These are phyloP conservation scores for Exophiala spinifera DNA, from an alignment of 2,329 filamentous ascomycete genomes.

Conservation along the genomic window DNA sequence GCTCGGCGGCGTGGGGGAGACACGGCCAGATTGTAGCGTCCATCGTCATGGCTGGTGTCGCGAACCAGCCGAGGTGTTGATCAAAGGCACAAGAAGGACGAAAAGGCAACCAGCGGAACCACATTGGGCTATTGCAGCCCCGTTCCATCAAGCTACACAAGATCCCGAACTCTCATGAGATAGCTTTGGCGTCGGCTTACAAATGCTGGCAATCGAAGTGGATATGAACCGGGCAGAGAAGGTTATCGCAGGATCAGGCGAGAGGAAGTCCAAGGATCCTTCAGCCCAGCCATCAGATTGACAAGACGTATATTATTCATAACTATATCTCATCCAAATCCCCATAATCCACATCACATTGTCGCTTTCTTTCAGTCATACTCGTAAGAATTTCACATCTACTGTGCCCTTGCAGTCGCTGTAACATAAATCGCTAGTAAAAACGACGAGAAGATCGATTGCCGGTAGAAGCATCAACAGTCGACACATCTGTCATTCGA, in stretches of 20 bases:
- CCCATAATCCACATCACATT: too few relatives aligned
- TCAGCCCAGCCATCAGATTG: too few relatives aligned
- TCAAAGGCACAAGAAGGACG: too few relatives aligned
- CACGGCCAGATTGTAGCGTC: neutral
- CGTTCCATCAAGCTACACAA: neutral
- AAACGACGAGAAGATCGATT: neutral
- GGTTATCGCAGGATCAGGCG: too few relatives aligned
- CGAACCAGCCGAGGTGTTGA: neutral
- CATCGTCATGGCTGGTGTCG: neutral
- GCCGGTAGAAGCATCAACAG: neutral
- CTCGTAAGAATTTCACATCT: neutral
- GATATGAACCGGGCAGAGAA: neutral
- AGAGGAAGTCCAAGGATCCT: too few relatives aligned
- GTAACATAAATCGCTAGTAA: neutral
- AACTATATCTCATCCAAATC: too few relatives aligned
- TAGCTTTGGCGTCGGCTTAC: neutral
- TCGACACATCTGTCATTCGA: neutral
- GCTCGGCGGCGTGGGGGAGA: neutral
- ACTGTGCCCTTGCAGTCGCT: neutral
- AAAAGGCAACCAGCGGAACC: neutral
- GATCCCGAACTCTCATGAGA: neutral
- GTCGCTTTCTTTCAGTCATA: too few relatives aligned
- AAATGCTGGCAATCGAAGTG: neutral
- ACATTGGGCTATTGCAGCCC: neutral
- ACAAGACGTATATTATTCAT: too few relatives aligned